phyloP scores from a whole-genome alignment of 768 basidiomycete genomes.

The Serendipita vermifera region DNA sequence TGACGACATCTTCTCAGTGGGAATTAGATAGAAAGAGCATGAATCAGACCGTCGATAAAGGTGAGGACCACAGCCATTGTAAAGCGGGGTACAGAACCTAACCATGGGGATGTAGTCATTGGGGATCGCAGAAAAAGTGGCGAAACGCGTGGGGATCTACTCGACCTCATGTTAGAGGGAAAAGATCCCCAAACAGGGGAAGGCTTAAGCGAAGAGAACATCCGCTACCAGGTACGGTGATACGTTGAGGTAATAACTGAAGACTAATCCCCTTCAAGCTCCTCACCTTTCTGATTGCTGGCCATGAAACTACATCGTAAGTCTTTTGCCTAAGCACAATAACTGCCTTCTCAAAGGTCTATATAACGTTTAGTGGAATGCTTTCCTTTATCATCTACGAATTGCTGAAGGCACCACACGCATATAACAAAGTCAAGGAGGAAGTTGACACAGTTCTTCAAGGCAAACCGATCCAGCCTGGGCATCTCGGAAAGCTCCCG shows the following conservation, averaged over 20 bases:
- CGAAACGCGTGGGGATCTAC: constrained; percentile 30
- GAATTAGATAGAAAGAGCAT: constrained; percentile 31
- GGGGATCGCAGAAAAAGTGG: constrained; percentile 28
- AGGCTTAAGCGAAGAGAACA: constrained; percentile 29
- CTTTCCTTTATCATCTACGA: constrained; percentile 33
- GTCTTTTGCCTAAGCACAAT: not conserved
- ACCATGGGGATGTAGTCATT: constrained; percentile 32
- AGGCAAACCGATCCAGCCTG: constrained; percentile 25
- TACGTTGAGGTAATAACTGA: not conserved
- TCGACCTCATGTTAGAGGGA: constrained; percentile 34
- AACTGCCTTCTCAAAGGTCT: not conserved
- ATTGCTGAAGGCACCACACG: constrained; percentile 33
- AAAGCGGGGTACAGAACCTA: too few relatives aligned
- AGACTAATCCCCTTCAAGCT: constrained; percentile 20
- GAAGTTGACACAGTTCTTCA: constrained; percentile 35
- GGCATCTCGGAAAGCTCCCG: constrained; percentile 32
- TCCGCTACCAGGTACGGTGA: constrained; percentile 30
- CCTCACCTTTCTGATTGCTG: constrained; percentile 39
- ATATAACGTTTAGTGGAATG: constrained; percentile 17
- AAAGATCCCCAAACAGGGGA: constrained; percentile 35
- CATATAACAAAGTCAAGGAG: constrained; percentile 32
- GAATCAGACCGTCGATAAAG: constrained; percentile 29
- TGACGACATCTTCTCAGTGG: constrained; percentile 29
- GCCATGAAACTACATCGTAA: constrained; percentile 28
- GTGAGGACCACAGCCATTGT: too few relatives aligned